A percentile compares a stretch with the other conserved stretches of the same genome.
These are phyloP conservation scores for Colletotrichum sp. DNA, from an alignment of 2,329 filamentous ascomycete species.

Conservation along the genomic window DNA sequence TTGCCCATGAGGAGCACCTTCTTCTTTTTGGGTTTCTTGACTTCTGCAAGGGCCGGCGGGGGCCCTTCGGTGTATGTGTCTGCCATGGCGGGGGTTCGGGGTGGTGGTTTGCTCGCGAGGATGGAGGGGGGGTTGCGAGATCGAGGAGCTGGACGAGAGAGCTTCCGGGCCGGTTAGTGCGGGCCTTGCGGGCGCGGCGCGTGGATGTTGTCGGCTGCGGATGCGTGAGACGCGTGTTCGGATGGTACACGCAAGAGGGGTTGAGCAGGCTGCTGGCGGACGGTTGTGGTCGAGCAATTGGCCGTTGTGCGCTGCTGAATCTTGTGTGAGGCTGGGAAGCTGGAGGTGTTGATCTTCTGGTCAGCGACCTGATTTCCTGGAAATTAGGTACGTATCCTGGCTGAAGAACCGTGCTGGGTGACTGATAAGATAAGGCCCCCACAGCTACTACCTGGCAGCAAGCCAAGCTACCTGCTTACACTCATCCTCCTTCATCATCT, in stretches of 20 bases:
- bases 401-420: neutral
- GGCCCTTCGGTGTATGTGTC: neutral
- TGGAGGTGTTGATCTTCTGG: neutral
- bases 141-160: neutral
- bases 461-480: neutral
- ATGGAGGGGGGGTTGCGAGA: neutral
- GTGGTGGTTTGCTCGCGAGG: neutral
- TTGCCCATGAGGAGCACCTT: conserved; percentile 93
- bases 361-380: neutral
- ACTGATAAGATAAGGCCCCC: conserved; percentile 9
- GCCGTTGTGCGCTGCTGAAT: neutral
- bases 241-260: neutral
- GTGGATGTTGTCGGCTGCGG: neutral
- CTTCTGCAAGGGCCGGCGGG: conserved; percentile 38
- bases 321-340: neutral
- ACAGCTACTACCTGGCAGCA: neutral
- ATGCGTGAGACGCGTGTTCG: neutral
- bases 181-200: neutral
- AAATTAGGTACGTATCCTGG: conserved; percentile 2
- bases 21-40: conserved; percentile 80
- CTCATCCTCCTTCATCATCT: neutral
- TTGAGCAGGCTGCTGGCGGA: neutral
- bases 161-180: neutral
- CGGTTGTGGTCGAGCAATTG: neutral
- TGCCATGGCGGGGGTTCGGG: neutral